Evolutionary conservation across 2,329 filamentous ascomycete genomes (phyloP), one percentile per base, ranked within the genome.

Genomic region (Penicillium nordicum): DNA sequence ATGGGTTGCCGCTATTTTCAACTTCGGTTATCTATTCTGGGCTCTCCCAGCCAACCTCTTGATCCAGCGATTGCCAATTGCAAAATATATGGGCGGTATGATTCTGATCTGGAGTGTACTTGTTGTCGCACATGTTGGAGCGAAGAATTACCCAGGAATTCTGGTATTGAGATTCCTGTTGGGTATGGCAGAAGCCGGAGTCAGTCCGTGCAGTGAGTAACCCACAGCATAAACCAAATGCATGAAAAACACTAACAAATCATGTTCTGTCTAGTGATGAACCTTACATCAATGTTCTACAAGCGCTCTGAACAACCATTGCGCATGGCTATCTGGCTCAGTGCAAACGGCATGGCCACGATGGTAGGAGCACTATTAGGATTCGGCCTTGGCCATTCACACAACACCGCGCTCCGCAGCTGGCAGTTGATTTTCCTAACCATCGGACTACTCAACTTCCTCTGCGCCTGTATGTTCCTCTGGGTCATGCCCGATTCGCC

Each of bases 151-250:
- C 60, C 72, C 72, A 1, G 74, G 75, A 10, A 71, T 81, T 6
- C 65, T 82, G 2, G 73, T 77, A 0, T 69, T 80, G 48, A 74
- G 79, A 23, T 76, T 82, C 43, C 69, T 79, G 2, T 72, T 80
- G 66, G 78, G 78, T 25, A 70, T 80, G 47, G 68, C 70, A 10
- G 73, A 74, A 60, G 72, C 69, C n/a, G 65, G 71, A n/a, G 65
- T 72, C 5, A 70, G 67, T 29, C 67, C 69, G 29, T 69, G 67
- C 51, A 69, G 67, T 69, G 58, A 60, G 66, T 53, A 12, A 1
- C 5, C 38, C 12, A 4, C 7, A 23, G 1, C 9, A 18, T 18
- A 23, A 23, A 6, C 12, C 3, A 21, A 9, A 42, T 3, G n/a
- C 3, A 25, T 5, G 8, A 16, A 37, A 23, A 14, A 21, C 38